phyloP scores from a whole-genome alignment of 2,329 filamentous ascomycete species.

The Ophiocordyceps australis region DNA sequence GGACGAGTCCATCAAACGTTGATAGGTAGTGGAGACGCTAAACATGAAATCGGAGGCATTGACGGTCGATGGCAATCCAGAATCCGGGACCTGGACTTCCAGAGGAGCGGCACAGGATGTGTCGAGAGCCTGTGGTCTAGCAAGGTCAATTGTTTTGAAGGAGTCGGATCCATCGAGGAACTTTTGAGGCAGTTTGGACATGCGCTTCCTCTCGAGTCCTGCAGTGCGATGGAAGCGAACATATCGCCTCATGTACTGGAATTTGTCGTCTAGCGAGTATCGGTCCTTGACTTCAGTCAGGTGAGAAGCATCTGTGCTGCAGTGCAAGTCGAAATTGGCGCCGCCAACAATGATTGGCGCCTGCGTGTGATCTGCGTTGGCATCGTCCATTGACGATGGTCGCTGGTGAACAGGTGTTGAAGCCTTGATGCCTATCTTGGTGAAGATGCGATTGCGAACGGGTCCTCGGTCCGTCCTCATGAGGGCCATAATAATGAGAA shows the following conservation, averaged over 20 bases:
- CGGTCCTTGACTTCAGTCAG: constrained; percentile 25
- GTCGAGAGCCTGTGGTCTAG: constrained; percentile 4
- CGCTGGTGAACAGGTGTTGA: too few relatives aligned
- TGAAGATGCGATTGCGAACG: too few relatives aligned
- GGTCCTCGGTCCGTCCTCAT: too few relatives aligned
- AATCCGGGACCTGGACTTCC: constrained; percentile 29
- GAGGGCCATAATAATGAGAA: too few relatives aligned
- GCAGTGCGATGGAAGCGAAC: constrained; percentile 28
- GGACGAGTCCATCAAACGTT: constrained; percentile 29
- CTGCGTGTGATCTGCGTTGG: too few relatives aligned
- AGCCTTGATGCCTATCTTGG: too few relatives aligned
- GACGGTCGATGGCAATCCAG: constrained; percentile 27
- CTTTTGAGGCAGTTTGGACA: constrained; percentile 29
- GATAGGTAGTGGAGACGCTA: constrained; percentile 39
- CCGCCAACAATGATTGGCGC: too few relatives aligned
- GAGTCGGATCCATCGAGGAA: constrained; percentile 15
- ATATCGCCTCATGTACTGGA: constrained; percentile 38
- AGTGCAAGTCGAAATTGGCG: too few relatives aligned
- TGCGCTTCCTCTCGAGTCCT: constrained; percentile 27
- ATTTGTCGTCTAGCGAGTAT: constrained; percentile 27
- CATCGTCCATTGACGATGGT: too few relatives aligned
- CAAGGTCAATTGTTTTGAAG: not conserved
- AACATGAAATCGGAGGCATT: constrained; percentile 40
- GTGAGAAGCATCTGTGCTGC: constrained; percentile 26
- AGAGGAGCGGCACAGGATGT: constrained; percentile 29